phyloP scores from a whole-genome alignment of 441 rosid species.

The Iberis amara region DNA sequence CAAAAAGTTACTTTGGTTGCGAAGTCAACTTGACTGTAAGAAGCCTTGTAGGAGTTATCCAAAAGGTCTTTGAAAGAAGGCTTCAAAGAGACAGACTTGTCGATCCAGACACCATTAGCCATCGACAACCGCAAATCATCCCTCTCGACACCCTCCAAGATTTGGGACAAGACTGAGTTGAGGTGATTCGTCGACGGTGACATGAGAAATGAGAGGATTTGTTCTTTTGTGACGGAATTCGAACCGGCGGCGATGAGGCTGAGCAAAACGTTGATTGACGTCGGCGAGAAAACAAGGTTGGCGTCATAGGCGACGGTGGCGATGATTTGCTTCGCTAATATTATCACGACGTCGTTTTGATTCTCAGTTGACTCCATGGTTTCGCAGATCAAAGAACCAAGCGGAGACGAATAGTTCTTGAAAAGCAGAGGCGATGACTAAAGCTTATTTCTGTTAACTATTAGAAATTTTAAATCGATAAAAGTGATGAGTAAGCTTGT shows the following conservation, averaged over 20 bases:
- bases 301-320: slow-evolving; percentile 33
- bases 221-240: slow-evolving; percentile 39
- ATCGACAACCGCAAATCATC: slow-evolving; percentile 52
- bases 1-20: slow-evolving; percentile 41
- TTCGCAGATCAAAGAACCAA: too few relatives aligned
- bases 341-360: slow-evolving; percentile 46
- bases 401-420: too few relatives aligned
- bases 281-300: slow-evolving; percentile 67
- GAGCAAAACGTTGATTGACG: slow-evolving; percentile 55
- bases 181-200: slow-evolving; percentile 49
- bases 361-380: slow-evolving; percentile 32
- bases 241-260: slow-evolving; percentile 63
- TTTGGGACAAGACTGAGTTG: slow-evolving; percentile 41
- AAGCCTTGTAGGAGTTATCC: slow-evolving; percentile 46
- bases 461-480: too few relatives aligned
- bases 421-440: too few relatives aligned
- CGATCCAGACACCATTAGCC: slow-evolving; percentile 65
- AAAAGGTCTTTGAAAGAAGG: slow-evolving; percentile 53
- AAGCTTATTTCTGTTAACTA: too few relatives aligned
- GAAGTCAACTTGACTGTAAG: slow-evolving; percentile 57
- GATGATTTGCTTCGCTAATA: slow-evolving; percentile 35
- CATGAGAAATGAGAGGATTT: slow-evolving; percentile 63
- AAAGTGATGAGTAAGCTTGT: too few relatives aligned
- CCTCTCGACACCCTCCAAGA: slow-evolving; percentile 41
- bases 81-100: slow-evolving; percentile 43